These are phyloP conservation scores for Cryptococcus sp. DNA, from an alignment of 1,284 basidiomycete species.

Conservation along the genomic window DNA sequence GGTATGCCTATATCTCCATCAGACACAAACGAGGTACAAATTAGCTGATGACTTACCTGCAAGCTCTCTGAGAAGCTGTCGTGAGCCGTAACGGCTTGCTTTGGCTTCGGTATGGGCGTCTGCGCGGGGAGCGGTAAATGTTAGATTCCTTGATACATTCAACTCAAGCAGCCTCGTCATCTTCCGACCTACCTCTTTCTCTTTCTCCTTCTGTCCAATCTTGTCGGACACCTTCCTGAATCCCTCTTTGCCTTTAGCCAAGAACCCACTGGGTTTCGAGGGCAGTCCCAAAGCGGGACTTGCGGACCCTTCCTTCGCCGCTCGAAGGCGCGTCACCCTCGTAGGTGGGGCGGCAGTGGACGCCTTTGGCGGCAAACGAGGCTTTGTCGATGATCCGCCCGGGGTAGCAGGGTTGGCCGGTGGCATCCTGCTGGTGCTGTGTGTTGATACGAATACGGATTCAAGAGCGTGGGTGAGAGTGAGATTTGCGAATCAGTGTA, in stretches of 20 bases:
- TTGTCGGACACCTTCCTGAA: constrained; percentile 47
- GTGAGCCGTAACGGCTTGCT: not conserved
- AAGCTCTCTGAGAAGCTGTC: constrained; percentile 28
- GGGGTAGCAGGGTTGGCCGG: too few relatives aligned
- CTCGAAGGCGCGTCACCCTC: constrained; percentile 14
- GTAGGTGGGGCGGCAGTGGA: constrained; percentile 1
- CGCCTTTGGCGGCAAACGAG: constrained; percentile 1
- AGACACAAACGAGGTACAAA: not conserved
- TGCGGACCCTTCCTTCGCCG: constrained; percentile 4
- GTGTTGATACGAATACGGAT: too few relatives aligned
- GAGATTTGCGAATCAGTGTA: too few relatives aligned
- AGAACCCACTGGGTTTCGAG: constrained; percentile 19
- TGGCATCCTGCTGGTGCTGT: too few relatives aligned
- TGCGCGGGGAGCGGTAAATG: too few relatives aligned
- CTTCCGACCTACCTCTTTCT: constrained; percentile 22
- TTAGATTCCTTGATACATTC: too few relatives aligned
- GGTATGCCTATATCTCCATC: constrained; percentile 46
- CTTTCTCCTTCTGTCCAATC: constrained; percentile 42
- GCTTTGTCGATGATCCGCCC: not conserved
- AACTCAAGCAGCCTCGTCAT: too few relatives aligned
- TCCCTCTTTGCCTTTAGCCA: constrained; percentile 43
- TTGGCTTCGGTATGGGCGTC: constrained; percentile 6
- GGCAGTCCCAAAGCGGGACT: constrained; percentile 10
- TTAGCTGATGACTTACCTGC: constrained; percentile 25
- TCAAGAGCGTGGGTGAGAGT: too few relatives aligned